Evolutionary conservation across 2,329 filamentous ascomycete species (phyloP).

Genomic region (Clarireedia paspali): DNA sequence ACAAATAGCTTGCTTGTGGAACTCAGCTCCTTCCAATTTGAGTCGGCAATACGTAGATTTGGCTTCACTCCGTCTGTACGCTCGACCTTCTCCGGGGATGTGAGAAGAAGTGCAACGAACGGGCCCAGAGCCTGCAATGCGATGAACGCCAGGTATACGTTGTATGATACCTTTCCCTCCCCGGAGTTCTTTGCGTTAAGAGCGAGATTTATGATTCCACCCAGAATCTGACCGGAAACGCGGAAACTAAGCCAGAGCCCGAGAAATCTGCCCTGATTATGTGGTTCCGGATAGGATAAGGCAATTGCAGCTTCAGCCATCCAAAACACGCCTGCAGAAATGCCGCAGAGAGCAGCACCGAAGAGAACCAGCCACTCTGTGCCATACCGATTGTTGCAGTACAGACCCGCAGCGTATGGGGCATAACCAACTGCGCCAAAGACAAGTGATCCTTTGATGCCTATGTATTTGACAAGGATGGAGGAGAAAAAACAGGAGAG

Average conservation of each 20-base stretch:
- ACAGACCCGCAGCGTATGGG: slow-evolving; percentile 62
- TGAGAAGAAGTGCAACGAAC: slow-evolving; percentile 56
- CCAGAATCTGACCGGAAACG: slow-evolving; percentile 59
- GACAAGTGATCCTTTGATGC: slow-evolving; percentile 64
- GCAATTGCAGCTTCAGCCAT: slow-evolving; percentile 68
- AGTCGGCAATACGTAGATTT: slow-evolving; percentile 47
- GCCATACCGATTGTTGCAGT: slow-evolving; percentile 64
- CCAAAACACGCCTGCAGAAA: slow-evolving; percentile 62
- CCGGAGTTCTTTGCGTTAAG: slow-evolving; percentile 50
- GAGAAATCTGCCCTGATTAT: slow-evolving; percentile 55
- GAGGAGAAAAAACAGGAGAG: slow-evolving; percentile 60
- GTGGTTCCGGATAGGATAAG: slow-evolving; percentile 63
- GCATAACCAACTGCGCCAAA: slow-evolving; percentile 66
- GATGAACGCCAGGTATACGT: slow-evolving; percentile 63
- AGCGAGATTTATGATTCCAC: slow-evolving; percentile 63
- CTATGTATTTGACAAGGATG: slow-evolving; percentile 56
- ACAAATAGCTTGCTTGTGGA: slow-evolving; percentile 51
- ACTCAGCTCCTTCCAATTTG: slow-evolving; percentile 51
- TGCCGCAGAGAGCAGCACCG: slow-evolving; percentile 30
- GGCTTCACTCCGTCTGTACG: slow-evolving; percentile 58
- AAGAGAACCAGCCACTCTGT: slow-evolving; percentile 62
- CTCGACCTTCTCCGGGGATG: slow-evolving; percentile 52
- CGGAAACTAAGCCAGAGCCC: slow-evolving; percentile 59
- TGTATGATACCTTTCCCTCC: slow-evolving; percentile 60
- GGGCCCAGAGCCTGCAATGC: slow-evolving; percentile 59